Conservation (phyloP, 78 protist species). For the Dictyostelium capitatum region DNA sequence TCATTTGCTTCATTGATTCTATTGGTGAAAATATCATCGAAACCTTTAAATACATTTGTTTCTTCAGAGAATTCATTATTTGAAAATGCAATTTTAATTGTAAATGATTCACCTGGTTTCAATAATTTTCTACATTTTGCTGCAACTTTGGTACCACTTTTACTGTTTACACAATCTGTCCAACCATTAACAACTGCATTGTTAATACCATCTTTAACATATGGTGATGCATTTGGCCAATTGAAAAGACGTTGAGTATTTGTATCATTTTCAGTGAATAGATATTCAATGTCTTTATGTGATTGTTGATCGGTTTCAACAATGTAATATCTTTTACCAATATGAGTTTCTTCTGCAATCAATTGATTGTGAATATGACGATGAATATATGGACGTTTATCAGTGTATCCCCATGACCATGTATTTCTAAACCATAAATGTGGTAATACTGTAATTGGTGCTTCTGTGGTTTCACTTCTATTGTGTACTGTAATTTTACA, state of each 20-base stretch:
- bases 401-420: constrained; percentile 91
- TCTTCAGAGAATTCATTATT: background rate
- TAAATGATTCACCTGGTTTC: constrained; percentile 43
- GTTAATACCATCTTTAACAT: constrained; percentile 87
- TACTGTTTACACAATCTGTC: constrained; percentile 57
- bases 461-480: constrained; percentile 17
- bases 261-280: constrained; percentile 91
- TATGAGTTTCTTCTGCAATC: constrained; percentile 58
- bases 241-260: constrained; percentile 70
- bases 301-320: background rate
- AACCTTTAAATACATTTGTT: constrained; percentile 4
- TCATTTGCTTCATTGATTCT: constrained; percentile 74
- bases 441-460: constrained; percentile 81
- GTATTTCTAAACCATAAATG: constrained; percentile 90
- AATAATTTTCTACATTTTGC: constrained; percentile 6
- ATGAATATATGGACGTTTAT: constrained; percentile 8
- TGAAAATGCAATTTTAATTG: constrained; percentile 56
- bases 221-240: constrained; percentile 28
- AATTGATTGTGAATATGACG: background rate
- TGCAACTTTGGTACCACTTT: constrained; percentile 80
- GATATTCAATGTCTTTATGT: constrained; percentile 12
- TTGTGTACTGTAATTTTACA: constrained; percentile 76
- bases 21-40: constrained; percentile 12
- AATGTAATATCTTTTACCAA: constrained; percentile 46
- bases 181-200: constrained; percentile 65